Percentiles rank a stretch among this genome's conserved stretches.
phyloP scores from a whole-genome alignment of 2,329 filamentous ascomycete species.

The Stachybotrys chlorohalonatus region DNA sequence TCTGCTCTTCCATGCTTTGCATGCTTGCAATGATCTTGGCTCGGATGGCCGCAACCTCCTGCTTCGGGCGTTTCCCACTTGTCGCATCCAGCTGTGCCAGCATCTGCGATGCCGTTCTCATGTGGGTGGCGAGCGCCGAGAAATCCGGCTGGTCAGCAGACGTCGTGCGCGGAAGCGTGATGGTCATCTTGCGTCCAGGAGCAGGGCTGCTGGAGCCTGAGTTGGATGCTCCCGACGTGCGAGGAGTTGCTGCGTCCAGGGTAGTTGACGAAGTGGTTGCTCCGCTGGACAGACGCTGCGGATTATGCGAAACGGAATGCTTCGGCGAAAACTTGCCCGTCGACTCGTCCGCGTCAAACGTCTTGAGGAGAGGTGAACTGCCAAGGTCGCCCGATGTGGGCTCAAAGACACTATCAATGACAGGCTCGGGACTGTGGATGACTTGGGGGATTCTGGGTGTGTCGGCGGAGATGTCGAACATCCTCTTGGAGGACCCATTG shows the following conservation, averaged over 20 bases:
- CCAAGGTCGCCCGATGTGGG: conserved; percentile 71
- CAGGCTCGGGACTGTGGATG: conserved; percentile 31
- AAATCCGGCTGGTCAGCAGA: conserved; percentile 67
- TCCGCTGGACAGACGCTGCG: conserved; percentile 52
- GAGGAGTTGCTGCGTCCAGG: conserved; percentile 54
- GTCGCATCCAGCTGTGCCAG: conserved; percentile 74
- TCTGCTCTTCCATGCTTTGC: conserved; percentile 80
- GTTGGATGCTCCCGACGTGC: conserved; percentile 58
- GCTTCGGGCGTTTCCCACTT: conserved; percentile 68
- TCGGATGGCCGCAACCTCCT: conserved; percentile 75
- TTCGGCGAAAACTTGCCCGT: conserved; percentile 15
- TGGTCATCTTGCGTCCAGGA: conserved; percentile 48
- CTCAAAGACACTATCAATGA: conserved; percentile 70
- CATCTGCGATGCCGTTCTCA: conserved; percentile 83
- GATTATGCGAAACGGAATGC: conserved; percentile 17
- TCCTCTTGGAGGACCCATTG: conserved; percentile 46
- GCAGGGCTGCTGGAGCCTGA: conserved; percentile 62
- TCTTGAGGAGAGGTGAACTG: conserved; percentile 59
- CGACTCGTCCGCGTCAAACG: conserved; percentile 39
- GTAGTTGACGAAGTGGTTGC: conserved; percentile 50
- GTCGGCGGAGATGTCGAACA: conserved; percentile 60
- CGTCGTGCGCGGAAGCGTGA: conserved; percentile 45
- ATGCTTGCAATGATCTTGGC: conserved; percentile 85
- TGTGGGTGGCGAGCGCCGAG: conserved; percentile 74
- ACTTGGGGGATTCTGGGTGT: conserved; percentile 42